Percentiles rank a stretch among this genome's conserved stretches.
Evolutionary conservation across 176 grass and related monocot genomes (phyloP).

Genomic region (Cenchrus americanus): DNA sequence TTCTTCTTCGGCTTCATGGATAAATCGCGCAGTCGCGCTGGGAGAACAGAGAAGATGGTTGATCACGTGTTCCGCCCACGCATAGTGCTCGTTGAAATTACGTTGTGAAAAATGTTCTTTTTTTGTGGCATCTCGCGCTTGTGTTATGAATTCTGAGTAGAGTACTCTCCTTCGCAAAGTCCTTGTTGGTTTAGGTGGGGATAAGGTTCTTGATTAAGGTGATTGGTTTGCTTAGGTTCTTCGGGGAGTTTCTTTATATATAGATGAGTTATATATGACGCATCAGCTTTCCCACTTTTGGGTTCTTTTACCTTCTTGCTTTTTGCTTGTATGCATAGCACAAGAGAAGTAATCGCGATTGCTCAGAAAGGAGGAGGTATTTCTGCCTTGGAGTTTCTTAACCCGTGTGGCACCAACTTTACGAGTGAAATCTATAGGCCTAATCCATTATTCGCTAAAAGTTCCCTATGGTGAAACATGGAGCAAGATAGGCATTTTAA

Average conservation of each 20-base stretch:
- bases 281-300: constrained; percentile 7
- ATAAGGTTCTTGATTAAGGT: neutral
- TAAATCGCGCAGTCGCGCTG: neutral
- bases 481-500: constrained; percentile 18
- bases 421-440: constrained; percentile 27
- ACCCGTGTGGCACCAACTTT: constrained; percentile 32
- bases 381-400: neutral
- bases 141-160: neutral
- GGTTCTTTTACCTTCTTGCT: constrained; percentile 21
- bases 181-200: constrained; percentile 1
- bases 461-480: constrained; percentile 3
- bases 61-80: neutral
- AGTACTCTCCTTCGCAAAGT: constrained; percentile 5
- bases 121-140: neutral
- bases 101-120: neutral
- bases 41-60: neutral
- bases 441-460: constrained; percentile 18
- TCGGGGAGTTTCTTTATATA: neutral
- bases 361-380: constrained; percentile 29
- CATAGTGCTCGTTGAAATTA: constrained; percentile 42
- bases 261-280: neutral
- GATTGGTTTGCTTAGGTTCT: constrained; percentile 4
- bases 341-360: neutral
- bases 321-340: constrained; percentile 16
- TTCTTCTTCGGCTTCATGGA: neutral